These are phyloP conservation scores for Zygotorulaspora chibaensis DNA, from an alignment of 805 yeast species.

Conservation along the genomic window DNA sequence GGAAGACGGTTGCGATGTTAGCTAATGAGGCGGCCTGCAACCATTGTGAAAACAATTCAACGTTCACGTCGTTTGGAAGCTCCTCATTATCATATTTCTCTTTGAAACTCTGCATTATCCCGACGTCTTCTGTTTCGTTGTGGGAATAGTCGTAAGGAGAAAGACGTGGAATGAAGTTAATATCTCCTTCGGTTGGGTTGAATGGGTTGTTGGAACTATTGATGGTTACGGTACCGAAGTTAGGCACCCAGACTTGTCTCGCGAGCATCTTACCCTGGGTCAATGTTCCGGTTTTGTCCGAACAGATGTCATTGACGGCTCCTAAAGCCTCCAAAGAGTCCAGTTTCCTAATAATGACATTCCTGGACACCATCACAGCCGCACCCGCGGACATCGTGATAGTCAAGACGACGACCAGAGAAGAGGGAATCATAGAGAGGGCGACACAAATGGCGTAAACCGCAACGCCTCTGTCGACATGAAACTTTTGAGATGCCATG, in stretches of 20 bases:
- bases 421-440: conserved; percentile 98
- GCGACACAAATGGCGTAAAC: conserved; percentile 91
- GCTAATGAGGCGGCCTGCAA: conserved; percentile 68
- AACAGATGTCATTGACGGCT: conserved; percentile 87
- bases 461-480: conserved; percentile 76
- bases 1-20: conserved; percentile 65
- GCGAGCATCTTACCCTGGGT: conserved; percentile 91
- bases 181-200: conserved; percentile 90
- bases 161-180: conserved; percentile 71
- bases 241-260: conserved; percentile 76
- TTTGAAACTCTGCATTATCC: conserved; percentile 27
- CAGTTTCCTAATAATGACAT: conserved; percentile 87
- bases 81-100: conserved; percentile 13
- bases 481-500: conserved; percentile 75
- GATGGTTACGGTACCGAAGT: conserved; percentile 59
- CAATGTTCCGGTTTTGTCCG: conserved; percentile 87
- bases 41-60: conserved; percentile 45
- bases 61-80: conserved; percentile 18
- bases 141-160: conserved; percentile 40
- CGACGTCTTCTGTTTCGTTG: conserved; percentile 31
- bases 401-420: conserved; percentile 94
- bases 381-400: conserved; percentile 97
- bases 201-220: conserved; percentile 72
- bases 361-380: conserved; percentile 87
- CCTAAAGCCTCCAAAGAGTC: conserved; percentile 95